These are phyloP conservation scores for Immersiporthe knoxdaviesiana DNA, from an alignment of 2,329 filamentous ascomycete genomes.

Conservation along the genomic window DNA sequence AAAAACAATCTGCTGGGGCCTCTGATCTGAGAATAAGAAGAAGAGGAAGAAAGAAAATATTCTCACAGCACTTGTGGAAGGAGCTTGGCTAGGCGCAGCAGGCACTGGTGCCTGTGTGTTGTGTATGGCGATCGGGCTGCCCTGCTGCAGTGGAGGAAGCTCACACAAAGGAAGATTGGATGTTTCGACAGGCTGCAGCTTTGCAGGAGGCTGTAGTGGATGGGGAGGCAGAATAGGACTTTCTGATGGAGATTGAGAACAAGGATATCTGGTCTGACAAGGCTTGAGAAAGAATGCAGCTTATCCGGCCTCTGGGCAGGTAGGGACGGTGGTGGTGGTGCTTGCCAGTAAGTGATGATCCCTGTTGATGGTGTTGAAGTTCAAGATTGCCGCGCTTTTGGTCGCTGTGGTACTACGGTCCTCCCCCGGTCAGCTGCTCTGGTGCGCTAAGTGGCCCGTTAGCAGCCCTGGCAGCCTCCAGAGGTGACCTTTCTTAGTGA, in stretches of 20 bases:
- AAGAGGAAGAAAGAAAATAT: no score
- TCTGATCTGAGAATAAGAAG: neutral
- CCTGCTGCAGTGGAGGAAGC: neutral
- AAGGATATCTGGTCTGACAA: neutral
- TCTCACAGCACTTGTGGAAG: neutral
- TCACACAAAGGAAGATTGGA: neutral
- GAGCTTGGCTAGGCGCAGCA: neutral
- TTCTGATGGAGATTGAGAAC: neutral
- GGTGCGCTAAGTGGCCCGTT: conserved; percentile 8
- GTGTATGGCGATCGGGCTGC: neutral
- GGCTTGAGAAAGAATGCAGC: neutral
- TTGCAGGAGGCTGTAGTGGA: neutral
- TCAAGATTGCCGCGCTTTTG: conserved; percentile 5
- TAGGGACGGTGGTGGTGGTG: neutral
- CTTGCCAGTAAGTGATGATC: conserved; percentile 6
- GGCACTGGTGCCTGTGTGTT: neutral
- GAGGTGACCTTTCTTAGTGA: neutral
- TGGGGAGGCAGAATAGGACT: neutral
- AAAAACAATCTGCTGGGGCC: neutral
- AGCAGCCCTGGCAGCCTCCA: neutral
- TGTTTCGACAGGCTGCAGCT: neutral
- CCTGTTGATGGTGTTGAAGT: conserved; percentile 14
- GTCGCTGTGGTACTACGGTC: neutral
- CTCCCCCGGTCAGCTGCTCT: neutral
- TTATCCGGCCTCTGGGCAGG: neutral